Evolutionary conservation across 768 basidiomycete species (phyloP).

Genomic region (Panaeolus cyanescens): DNA sequence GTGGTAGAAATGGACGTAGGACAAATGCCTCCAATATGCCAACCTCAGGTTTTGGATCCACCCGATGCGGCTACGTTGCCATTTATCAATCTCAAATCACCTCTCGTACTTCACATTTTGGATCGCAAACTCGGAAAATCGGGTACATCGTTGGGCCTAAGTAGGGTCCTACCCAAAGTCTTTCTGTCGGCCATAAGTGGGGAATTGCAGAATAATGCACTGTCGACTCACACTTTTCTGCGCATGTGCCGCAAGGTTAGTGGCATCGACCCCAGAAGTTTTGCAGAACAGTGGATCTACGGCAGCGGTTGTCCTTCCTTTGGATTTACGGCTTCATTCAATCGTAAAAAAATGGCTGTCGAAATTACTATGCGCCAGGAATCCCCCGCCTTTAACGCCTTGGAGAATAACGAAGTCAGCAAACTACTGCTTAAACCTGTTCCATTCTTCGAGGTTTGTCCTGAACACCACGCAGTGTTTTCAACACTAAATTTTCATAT

Average conservation of each 20-base stretch:
- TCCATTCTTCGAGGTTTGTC: conserved; percentile 79
- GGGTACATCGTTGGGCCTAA: conserved; percentile 91
- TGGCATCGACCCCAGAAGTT: conserved; percentile 85
- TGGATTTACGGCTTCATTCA: conserved; percentile 87
- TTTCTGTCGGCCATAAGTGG: conserved; percentile 94
- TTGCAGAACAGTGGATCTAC: conserved; percentile 99
- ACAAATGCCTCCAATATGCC: conserved; percentile 89
- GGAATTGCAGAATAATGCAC: conserved; percentile 79
- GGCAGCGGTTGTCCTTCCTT: conserved; percentile 96
- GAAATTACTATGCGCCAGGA: conserved; percentile 94
- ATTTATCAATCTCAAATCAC: conserved; percentile 94
- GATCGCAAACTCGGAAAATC: conserved; percentile 93
- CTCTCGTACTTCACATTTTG: conserved; percentile 94
- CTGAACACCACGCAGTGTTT: not conserved
- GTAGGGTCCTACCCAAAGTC: conserved; percentile 92
- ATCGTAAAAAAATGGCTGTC: conserved; percentile 97
- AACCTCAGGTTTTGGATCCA: conserved; percentile 82
- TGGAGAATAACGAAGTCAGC: conserved; percentile 69
- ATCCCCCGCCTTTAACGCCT: conserved; percentile 73
- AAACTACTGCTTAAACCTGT: conserved; percentile 79
- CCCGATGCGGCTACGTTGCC: conserved; percentile 78
- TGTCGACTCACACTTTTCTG: conserved; percentile 90
- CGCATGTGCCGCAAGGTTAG: conserved; percentile 92
- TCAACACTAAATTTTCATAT: conserved; percentile 1
- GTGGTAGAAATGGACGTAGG: conserved; percentile 88